Evolutionary conservation across 2,329 filamentous ascomycete genomes (phyloP).

Genomic region (Fusarium kyushuense): DNA sequence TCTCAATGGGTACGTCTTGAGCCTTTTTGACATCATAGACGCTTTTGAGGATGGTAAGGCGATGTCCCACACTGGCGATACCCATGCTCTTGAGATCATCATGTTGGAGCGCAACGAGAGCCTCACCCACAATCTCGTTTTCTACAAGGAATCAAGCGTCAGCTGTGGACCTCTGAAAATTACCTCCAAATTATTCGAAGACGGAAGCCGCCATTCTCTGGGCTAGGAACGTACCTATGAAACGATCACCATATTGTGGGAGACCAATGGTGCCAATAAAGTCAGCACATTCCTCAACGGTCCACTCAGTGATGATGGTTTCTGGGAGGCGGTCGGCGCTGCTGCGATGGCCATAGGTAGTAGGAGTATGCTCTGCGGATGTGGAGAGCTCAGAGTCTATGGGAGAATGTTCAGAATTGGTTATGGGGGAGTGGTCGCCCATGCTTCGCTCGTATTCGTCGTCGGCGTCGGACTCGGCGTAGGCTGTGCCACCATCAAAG

Average conservation of each 20-base stretch:
- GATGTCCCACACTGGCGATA: slow-evolving; percentile 90
- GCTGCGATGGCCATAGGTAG: slow-evolving; percentile 76
- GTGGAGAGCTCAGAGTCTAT: slow-evolving; percentile 79
- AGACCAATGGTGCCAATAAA: slow-evolving; percentile 85
- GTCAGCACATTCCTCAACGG: slow-evolving; percentile 88
- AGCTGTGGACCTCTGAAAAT: slow-evolving; percentile 16
- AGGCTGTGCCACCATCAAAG: slow-evolving; percentile 75
- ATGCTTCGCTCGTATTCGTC: slow-evolving; percentile 85
- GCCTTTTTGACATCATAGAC: slow-evolving; percentile 97
- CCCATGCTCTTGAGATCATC: slow-evolving; percentile 97
- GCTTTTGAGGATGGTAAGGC: slow-evolving; percentile 92
- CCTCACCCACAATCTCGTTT: slow-evolving; percentile 94
- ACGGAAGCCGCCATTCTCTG: background rate
- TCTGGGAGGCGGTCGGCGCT: slow-evolving; percentile 76
- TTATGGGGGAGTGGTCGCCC: slow-evolving; percentile 74
- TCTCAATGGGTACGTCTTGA: slow-evolving; percentile 90
- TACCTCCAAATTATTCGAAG: background rate
- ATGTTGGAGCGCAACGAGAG: slow-evolving; percentile 87
- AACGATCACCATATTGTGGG: slow-evolving; percentile 83
- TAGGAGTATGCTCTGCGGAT: slow-evolving; percentile 80
- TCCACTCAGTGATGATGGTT: slow-evolving; percentile 83
- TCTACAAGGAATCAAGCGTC: slow-evolving; percentile 65
- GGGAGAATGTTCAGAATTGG: slow-evolving; percentile 76
- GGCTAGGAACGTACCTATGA: slow-evolving; percentile 74
- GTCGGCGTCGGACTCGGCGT: slow-evolving; percentile 84